Percentiles rank a stretch among this genome's conserved stretches.
These are phyloP conservation scores for Apophysomyces trapeziformis DNA, from an alignment of 371 early-diverging fungal genomes.

Conservation along the genomic window DNA sequence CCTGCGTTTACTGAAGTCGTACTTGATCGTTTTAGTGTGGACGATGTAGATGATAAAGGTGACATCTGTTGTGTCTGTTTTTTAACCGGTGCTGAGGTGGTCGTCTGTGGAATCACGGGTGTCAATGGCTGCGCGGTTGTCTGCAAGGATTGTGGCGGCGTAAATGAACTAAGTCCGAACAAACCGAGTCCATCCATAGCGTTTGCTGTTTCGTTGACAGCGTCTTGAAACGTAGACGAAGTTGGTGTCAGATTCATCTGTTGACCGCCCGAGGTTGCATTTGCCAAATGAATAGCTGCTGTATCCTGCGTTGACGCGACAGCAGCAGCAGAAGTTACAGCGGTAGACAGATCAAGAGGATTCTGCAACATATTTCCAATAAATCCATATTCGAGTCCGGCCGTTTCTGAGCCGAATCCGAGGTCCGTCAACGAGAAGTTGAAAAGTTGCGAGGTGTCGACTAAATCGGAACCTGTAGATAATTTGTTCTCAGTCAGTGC, in stretches of 20 bases:
- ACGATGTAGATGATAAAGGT: background rate
- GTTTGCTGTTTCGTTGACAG: background rate
- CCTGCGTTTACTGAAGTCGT: background rate
- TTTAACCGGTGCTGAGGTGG: background rate
- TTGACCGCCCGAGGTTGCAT: background rate
- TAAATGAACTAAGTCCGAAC: background rate
- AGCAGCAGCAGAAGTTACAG: conserved; percentile 15
- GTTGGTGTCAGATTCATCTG: background rate
- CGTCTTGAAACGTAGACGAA: background rate
- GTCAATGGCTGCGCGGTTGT: conserved; percentile 3
- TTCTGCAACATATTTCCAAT: conserved; percentile 44
- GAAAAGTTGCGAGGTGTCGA: conserved; percentile 26
- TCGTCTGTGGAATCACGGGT: background rate
- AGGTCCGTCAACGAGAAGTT: conserved; percentile 43
- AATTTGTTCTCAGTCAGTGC: background rate
- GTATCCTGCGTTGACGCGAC: conserved; percentile 12
- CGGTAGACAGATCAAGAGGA: conserved; percentile 25
- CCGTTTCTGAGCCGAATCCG: conserved; percentile 50
- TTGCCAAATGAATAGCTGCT: conserved; percentile 1
- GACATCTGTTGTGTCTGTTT: background rate
- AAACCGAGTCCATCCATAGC: background rate
- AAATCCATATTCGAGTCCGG: conserved; percentile 50
- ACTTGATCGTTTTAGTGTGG: conserved; percentile 1
- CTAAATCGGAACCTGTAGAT: conserved; percentile 13
- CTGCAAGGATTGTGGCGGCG: background rate